phyloP scores from a whole-genome alignment of 257 asterid genomes.

The Solanum sejunctum region DNA sequence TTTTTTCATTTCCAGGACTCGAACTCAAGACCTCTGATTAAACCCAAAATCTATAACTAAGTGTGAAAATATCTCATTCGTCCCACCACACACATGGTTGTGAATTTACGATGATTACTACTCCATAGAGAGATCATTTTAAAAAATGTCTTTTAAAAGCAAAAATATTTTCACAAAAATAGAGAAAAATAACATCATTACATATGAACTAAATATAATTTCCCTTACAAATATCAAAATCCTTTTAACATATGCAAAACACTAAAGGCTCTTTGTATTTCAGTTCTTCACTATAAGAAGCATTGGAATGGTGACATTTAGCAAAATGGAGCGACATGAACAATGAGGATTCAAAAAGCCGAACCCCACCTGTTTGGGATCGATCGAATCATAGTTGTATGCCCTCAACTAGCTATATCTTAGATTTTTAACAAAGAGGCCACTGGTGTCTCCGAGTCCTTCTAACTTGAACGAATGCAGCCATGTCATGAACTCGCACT shows the following conservation, averaged over 20 bases:
- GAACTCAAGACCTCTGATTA: background rate
- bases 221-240: background rate
- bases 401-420: background rate
- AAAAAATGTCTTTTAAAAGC: background rate
- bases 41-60: rapidly evolving
- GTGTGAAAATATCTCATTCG: background rate
- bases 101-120: background rate
- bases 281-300: background rate
- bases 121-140: background rate
- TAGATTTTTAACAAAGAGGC: background rate
- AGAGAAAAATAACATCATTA: background rate
- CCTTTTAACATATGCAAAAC: background rate
- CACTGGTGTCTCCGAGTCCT: background rate
- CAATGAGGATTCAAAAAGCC: background rate
- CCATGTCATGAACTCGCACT: background rate
- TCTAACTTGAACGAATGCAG: background rate
- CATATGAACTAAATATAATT: background rate
- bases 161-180: background rate
- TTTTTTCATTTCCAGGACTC: too few species aligned
- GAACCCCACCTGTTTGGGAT: background rate
- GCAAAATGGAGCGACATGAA: background rate
- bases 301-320: background rate
- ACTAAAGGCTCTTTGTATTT: background rate
- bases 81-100: background rate
- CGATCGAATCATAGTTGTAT: background rate